A percentile compares a stretch with the other conserved stretches of the same genome.
phyloP scores from a whole-genome alignment of 2,329 filamentous ascomycete genomes.

The Geosmithia morbida region DNA sequence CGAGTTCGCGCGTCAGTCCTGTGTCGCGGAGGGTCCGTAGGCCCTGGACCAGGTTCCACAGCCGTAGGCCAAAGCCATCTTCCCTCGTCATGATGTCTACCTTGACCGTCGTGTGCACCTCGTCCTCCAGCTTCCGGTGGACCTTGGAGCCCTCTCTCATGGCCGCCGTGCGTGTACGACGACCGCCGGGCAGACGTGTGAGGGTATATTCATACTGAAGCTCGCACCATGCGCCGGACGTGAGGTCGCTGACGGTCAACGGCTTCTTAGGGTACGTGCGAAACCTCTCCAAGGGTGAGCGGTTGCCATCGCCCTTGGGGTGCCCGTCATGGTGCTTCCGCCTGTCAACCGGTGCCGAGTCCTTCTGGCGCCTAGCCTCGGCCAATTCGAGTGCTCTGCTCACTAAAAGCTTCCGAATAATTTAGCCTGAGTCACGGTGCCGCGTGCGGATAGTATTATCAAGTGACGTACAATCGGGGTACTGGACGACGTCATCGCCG shows the following conservation, averaged over 20 bases:
- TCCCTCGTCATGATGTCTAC: constrained; percentile 63
- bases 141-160: constrained; percentile 75
- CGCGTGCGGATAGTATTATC: background rate
- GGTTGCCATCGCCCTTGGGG: constrained; percentile 15
- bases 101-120: constrained; percentile 65
- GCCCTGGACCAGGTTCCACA: constrained; percentile 89
- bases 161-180: constrained; percentile 58
- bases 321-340: constrained; percentile 8
- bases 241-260: constrained; percentile 75
- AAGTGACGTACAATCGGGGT: constrained; percentile 36
- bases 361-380: constrained; percentile 3
- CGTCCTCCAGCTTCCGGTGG: constrained; percentile 71
- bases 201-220: constrained; percentile 85
- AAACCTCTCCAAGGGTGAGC: constrained; percentile 60
- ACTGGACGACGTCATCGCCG: constrained; percentile 16
- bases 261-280: constrained; percentile 63
- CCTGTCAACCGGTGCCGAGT: constrained; percentile 1
- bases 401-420: constrained; percentile 51
- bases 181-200: constrained; percentile 54
- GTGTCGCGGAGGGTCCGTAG: constrained; percentile 57
- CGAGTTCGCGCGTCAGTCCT: constrained; percentile 60
- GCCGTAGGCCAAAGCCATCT: constrained; percentile 64
- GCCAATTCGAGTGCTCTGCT: constrained; percentile 24
- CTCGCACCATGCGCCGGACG: constrained; percentile 90
- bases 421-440: constrained; percentile 26